Evolutionary conservation across 257 asterid genomes (phyloP).

Genomic region (Nicotiana tomentosiformis): DNA sequence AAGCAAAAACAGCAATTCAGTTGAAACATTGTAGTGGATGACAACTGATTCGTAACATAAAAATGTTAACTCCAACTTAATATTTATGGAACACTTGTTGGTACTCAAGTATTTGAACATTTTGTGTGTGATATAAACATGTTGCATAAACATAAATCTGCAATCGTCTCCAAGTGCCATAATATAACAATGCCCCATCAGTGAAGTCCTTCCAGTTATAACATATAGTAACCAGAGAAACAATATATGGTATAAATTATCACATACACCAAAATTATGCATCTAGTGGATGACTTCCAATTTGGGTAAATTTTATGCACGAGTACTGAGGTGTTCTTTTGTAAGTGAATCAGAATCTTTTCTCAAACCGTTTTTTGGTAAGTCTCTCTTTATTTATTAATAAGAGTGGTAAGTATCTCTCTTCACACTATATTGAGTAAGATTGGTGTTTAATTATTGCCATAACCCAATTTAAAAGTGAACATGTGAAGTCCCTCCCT

Average conservation of each 20-base stretch:
- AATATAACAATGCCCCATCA: background rate
- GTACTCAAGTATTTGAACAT: background rate
- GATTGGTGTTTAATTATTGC: background rate
- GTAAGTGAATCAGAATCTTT: background rate
- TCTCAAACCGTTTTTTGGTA: background rate
- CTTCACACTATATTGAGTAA: background rate
- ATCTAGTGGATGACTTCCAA: background rate
- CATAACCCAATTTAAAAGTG: background rate
- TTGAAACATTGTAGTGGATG: background rate
- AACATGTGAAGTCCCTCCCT: background rate
- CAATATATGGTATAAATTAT: background rate
- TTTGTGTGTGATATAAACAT: background rate
- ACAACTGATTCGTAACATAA: background rate
- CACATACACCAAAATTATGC: background rate
- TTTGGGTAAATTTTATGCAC: background rate
- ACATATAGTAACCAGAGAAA: background rate
- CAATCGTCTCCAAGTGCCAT: background rate
- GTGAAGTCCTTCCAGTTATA: background rate
- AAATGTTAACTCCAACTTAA: background rate
- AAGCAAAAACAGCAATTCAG: slow-evolving; percentile 8
- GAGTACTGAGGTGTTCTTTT: background rate
- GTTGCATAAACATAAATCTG: background rate
- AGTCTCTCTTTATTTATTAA: background rate
- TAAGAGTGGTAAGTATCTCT: background rate
- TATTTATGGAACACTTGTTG: background rate